Conservation (phyloP, 192 early-diverging fungal genomes). For the Entrophospora sp. region DNA sequence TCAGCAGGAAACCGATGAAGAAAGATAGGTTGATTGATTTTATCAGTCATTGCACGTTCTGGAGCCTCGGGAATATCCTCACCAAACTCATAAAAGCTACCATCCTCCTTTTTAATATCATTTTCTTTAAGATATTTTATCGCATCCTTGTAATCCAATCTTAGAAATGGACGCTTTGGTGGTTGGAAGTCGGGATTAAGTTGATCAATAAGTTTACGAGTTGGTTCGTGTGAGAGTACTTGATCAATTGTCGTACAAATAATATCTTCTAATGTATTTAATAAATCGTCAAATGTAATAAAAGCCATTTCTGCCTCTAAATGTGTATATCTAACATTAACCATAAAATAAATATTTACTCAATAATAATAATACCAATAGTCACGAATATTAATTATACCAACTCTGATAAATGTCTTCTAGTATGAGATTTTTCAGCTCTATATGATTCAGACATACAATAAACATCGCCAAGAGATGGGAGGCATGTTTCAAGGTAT, state of each 20-base stretch:
- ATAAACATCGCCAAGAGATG: constrained; percentile 93
- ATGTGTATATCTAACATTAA: constrained; percentile 63
- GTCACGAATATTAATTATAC: too few species aligned
- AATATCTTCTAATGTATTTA: constrained; percentile 84
- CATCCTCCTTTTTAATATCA: constrained; percentile 84
- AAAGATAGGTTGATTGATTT: constrained; percentile 90
- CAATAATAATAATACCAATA: constrained; percentile 4
- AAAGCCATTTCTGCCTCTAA: constrained; percentile 96
- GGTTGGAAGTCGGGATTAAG: constrained; percentile 86
- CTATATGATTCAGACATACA: constrained; percentile 95
- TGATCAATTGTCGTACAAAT: constrained; percentile 72
- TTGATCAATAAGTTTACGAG: constrained; percentile 69
- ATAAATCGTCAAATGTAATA: constrained; percentile 84
- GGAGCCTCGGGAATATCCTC: constrained; percentile 99
- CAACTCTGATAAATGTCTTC: constrained; percentile 86
- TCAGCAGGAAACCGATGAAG: constrained; percentile 94
- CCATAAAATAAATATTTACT: background rate
- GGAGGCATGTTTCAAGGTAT: constrained; percentile 93
- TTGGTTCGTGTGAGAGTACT: constrained; percentile 66
- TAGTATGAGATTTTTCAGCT: constrained; percentile 95
- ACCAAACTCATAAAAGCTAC: constrained; percentile 87
- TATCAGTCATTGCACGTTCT: constrained; percentile 98
- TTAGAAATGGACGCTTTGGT: constrained; percentile 78
- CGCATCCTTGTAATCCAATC: constrained; percentile 96
- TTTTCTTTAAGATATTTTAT: constrained; percentile 90